phyloP scores from a whole-genome alignment of 345 rosid species.

The Melastoma malabathricum region DNA sequence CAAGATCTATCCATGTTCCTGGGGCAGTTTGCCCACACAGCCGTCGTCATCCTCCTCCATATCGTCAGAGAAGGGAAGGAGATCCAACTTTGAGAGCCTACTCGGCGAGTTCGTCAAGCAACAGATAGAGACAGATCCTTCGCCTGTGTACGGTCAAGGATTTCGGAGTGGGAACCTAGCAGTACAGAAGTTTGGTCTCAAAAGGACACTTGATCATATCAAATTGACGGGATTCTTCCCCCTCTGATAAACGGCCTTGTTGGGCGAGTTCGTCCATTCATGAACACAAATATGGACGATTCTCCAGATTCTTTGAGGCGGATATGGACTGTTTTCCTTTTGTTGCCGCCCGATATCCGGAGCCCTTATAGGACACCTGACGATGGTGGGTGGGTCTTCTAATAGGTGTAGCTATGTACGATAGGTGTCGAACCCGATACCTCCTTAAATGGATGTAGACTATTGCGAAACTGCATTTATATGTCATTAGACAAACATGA shows the following conservation, averaged over 20 bases:
- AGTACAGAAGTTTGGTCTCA: constrained; percentile 48
- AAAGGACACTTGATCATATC: constrained; percentile 67
- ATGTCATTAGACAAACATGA: too few relatives aligned
- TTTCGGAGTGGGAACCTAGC: constrained; percentile 64
- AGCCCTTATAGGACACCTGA: too few relatives aligned
- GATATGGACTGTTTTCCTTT: too few relatives aligned
- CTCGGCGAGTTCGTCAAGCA: constrained; percentile 70
- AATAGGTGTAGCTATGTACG: too few relatives aligned
- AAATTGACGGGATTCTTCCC: constrained; percentile 28
- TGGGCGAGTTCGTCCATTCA: too few relatives aligned
- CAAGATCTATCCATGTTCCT: constrained; percentile 36
- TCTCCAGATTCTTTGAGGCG: too few relatives aligned
- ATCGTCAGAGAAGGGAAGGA: constrained; percentile 59
- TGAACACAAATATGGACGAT: too few relatives aligned
- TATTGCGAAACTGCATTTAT: too few relatives aligned
- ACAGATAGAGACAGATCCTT: constrained; percentile 57
- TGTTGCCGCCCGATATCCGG: too few relatives aligned
- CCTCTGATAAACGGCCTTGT: not conserved
- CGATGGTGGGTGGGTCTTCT: too few relatives aligned
- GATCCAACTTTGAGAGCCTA: constrained; percentile 70
- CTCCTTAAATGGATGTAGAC: too few relatives aligned
- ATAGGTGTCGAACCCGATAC: too few relatives aligned
- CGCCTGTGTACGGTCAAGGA: constrained; percentile 77
- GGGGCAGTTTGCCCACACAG: constrained; percentile 13
- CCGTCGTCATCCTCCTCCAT: constrained; percentile 29